phyloP scores from a whole-genome alignment of 2,329 filamentous ascomycete species.

The Amauroascus niger region DNA sequence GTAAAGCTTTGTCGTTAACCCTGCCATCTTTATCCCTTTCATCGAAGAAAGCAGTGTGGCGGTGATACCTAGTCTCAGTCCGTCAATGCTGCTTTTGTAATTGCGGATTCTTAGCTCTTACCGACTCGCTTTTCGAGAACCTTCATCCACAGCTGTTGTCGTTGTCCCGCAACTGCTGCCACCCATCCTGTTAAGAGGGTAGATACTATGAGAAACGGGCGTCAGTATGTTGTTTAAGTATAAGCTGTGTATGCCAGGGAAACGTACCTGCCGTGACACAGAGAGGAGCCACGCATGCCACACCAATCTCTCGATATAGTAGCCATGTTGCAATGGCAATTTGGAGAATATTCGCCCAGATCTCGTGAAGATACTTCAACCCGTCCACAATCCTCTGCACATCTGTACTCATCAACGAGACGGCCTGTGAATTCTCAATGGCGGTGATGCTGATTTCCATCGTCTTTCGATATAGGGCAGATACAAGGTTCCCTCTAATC shows the following conservation, averaged over 20 bases:
- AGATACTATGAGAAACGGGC: too few relatives aligned
- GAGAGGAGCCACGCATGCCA: slow-evolving; percentile 18
- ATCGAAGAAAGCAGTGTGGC: slow-evolving; percentile 30
- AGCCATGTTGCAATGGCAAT: slow-evolving; percentile 5
- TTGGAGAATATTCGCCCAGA: slow-evolving; percentile 19
- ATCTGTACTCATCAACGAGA: slow-evolving; percentile 23
- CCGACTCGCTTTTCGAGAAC: too few relatives aligned
- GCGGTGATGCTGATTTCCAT: neutral
- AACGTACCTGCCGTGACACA: too few relatives aligned
- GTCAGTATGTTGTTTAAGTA: too few relatives aligned
- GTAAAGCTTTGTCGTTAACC: slow-evolving; percentile 26
- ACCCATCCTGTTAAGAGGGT: too few relatives aligned
- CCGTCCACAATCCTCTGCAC: slow-evolving; percentile 19
- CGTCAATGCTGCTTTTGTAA: too few relatives aligned
- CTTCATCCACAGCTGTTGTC: too few relatives aligned
- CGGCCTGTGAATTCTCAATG: too few relatives aligned
- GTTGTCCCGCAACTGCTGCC: too few relatives aligned
- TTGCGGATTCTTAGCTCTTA: too few relatives aligned
- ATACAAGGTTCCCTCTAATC: neutral
- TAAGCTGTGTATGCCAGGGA: too few relatives aligned
- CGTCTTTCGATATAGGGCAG: slow-evolving; percentile 2
- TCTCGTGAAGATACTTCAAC: slow-evolving; percentile 19
- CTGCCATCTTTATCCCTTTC: slow-evolving; percentile 35
- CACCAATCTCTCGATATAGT: slow-evolving; percentile 15
- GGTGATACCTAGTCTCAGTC: slow-evolving; percentile 17